Conservation (phyloP, 495 filamentous ascomycete genomes). For the Aspergillus conjunctus region DNA sequence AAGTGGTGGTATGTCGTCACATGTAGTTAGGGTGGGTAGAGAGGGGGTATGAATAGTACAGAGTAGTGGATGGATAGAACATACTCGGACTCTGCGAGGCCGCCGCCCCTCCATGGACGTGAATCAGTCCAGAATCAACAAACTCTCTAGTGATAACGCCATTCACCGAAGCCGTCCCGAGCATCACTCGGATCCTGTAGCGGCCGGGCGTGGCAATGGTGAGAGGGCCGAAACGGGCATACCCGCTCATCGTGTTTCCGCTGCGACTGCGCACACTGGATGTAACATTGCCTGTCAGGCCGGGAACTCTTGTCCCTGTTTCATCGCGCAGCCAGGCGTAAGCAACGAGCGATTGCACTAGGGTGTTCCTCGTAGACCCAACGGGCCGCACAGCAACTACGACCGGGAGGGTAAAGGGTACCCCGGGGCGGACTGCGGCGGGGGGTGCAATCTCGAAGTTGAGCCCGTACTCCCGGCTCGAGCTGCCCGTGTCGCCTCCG, state of each 20-base stretch:
- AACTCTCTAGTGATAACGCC: slow-evolving; percentile 39
- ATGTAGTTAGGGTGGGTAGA: background rate
- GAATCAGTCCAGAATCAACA: slow-evolving; percentile 39
- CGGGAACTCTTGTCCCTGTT: slow-evolving; percentile 30
- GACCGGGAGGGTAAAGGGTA: slow-evolving; percentile 41
- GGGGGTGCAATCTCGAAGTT: slow-evolving; percentile 41
- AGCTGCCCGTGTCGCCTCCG: slow-evolving; percentile 18
- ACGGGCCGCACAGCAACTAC: slow-evolving; percentile 40
- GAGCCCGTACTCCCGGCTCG: slow-evolving; percentile 38
- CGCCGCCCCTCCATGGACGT: slow-evolving; percentile 35
- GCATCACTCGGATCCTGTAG: slow-evolving; percentile 42
- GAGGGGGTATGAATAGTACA: background rate
- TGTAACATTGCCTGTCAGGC: slow-evolving; percentile 36
- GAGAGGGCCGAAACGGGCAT: slow-evolving; percentile 37
- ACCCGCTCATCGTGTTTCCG: slow-evolving; percentile 41
- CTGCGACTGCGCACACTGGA: slow-evolving; percentile 40
- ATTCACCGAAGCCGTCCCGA: slow-evolving; percentile 34
- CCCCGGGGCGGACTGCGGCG: slow-evolving; percentile 30
- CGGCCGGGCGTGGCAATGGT: slow-evolving; percentile 37
- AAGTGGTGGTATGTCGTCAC: background rate
- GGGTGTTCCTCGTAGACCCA: slow-evolving; percentile 28
- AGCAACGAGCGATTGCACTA: slow-evolving; percentile 38
- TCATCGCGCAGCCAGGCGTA: slow-evolving; percentile 38
- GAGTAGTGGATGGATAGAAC: slow-evolving; percentile 14
- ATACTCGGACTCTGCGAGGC: slow-evolving; percentile 40